Base-by-base conservation (phyloP, 75 land plant genomes). In the Picea glauca region DNA sequence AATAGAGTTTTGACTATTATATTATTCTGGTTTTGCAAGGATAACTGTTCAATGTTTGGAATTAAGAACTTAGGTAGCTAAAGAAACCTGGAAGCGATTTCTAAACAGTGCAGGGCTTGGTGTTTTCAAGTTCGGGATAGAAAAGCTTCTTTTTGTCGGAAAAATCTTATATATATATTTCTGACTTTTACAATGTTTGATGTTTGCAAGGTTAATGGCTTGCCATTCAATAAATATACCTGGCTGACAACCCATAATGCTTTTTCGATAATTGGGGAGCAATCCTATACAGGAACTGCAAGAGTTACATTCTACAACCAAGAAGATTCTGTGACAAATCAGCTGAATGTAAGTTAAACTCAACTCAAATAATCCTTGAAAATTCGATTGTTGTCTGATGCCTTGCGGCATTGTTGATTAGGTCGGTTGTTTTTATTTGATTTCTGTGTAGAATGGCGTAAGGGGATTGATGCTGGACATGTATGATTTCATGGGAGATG, bases 391-490 rank as follows among this genome's bases (percentile, higher is more conserved):
- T 50, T 66, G 20, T 35, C 70, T 17, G 70, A 15, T 66, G 8
- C 70, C 35, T 5, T 66, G 43, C 18, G 15, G 18, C n/a, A 5
- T 8, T 2, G n/a, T 6, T 68, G 54, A 40, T 20, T 17, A 40
- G 50, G 20, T 18, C 18, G 15, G 33, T 72, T n/a, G 31, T 78
- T 40, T 54, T 78, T 40, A 20, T 58, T 82, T 40, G 63, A 15
- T 38, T 60, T 56, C 32, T 62, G 62, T 76, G 83, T 62, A 94
- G 97, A 94, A 94, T 86, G 97, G 97, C 68, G 93, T 87, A 23
- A 84, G 97, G 73, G 97, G 97, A 54, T 65, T 94, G 74, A 94
- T 94, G 97, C 83, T 94, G 80, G 97, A 94, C 76, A 94, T 94
- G 97, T 94, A 94, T 72, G 97, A 94, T 78, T 94, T 92, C 72